These are phyloP conservation scores for Boletus mariae DNA, from an alignment of 1,284 basidiomycete genomes.

Conservation along the genomic window DNA sequence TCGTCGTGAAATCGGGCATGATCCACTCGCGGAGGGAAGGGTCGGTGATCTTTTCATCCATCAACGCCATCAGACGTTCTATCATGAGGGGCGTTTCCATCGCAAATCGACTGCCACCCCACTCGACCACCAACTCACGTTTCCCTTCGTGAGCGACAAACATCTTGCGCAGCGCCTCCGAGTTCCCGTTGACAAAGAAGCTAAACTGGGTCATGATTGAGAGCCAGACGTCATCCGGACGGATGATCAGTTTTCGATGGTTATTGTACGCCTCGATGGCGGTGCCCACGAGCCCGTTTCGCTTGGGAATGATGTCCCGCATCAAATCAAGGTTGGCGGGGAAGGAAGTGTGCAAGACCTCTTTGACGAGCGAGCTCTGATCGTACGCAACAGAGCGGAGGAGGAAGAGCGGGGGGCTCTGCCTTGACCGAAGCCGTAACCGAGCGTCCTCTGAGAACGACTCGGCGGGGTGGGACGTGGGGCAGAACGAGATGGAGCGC, in stretches of 20 bases:
- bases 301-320: slow-evolving; percentile 26
- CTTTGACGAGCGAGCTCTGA: slow-evolving; percentile 15
- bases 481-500: slow-evolving; percentile 24
- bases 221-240: slow-evolving; percentile 47
- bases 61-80: slow-evolving; percentile 32
- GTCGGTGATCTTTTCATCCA: slow-evolving; percentile 38
- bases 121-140: slow-evolving; percentile 31
- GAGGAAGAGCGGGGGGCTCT: slow-evolving; percentile 21
- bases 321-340: slow-evolving; percentile 18
- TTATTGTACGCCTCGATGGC: slow-evolving; percentile 38
- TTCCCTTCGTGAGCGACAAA: slow-evolving; percentile 43
- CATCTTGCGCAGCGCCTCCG: slow-evolving; percentile 36
- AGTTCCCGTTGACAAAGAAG: slow-evolving; percentile 42
- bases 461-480: slow-evolving; percentile 22
- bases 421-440: slow-evolving; percentile 19
- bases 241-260: slow-evolving; percentile 36
- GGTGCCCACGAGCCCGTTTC: slow-evolving; percentile 39
- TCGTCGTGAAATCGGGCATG: slow-evolving; percentile 46
- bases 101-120: slow-evolving; percentile 25
- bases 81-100: slow-evolving; percentile 31
- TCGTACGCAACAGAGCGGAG: slow-evolving; percentile 21
- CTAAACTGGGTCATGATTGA: slow-evolving; percentile 43
- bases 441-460: slow-evolving; percentile 32
- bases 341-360: slow-evolving; percentile 29
- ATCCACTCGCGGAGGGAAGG: slow-evolving; percentile 40